These are phyloP conservation scores for Cytospora chrysosperma DNA, from an alignment of 2,329 filamentous ascomycete species.

Conservation along the genomic window DNA sequence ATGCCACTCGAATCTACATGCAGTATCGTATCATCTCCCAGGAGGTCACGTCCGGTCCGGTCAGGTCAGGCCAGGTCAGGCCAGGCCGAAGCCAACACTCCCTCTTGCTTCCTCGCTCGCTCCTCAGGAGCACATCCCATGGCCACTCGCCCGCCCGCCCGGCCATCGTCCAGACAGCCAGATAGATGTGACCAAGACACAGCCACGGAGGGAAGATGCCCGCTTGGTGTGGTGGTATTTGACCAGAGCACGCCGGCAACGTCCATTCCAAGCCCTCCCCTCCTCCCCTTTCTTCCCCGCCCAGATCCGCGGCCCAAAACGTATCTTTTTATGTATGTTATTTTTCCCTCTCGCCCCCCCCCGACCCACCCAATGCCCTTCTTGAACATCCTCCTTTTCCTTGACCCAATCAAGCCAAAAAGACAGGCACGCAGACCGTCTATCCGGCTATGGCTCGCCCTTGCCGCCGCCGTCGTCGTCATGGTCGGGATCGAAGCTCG, in stretches of 20 bases:
- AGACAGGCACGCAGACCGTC: background rate
- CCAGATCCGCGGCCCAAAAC: no score
- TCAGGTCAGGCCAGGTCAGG: no score
- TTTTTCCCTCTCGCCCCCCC: background rate
- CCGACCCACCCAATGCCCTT: no score
- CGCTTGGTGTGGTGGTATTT: background rate
- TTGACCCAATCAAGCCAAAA: background rate
- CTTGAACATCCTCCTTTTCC: background rate
- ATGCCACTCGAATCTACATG: background rate
- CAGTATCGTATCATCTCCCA: background rate
- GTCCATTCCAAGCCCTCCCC: no score
- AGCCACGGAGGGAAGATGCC: background rate
- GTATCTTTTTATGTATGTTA: background rate
- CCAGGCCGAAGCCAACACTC: background rate
- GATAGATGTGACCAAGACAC: background rate
- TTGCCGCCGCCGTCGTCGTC: constrained; percentile 44
- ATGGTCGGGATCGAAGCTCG: constrained; percentile 67
- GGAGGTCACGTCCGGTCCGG: no score
- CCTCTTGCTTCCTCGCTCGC: background rate
- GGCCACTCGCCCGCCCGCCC: background rate
- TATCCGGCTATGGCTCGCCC: constrained; percentile 18
- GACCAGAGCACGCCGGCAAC: background rate
- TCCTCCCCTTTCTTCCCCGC: no score
- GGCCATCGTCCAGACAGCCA: background rate
- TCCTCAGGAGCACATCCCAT: background rate